Evolutionary conservation across 2,329 filamentous ascomycete species (phyloP).

Genomic region (Scortechinia acanthostroma): DNA sequence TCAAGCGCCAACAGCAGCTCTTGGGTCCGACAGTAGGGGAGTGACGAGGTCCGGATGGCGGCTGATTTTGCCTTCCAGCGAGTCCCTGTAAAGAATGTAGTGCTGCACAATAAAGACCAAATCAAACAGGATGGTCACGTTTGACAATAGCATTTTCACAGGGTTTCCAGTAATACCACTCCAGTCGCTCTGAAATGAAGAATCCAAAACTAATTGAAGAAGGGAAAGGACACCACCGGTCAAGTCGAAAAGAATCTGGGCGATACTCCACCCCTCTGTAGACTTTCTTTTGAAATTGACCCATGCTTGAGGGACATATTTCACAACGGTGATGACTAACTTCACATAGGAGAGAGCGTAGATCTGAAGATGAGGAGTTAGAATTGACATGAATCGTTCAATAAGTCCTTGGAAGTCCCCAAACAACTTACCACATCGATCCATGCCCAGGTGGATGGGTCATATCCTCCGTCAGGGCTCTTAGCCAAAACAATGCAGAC

Average conservation of each 20-base stretch:
- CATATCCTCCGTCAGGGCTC: not conserved
- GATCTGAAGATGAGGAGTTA: conserved; percentile 18
- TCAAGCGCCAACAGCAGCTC: not conserved
- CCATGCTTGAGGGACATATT: conserved; percentile 63
- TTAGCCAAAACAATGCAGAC: not conserved
- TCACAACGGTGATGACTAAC: conserved; percentile 58
- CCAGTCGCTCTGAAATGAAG: conserved; percentile 59
- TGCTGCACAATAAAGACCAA: conserved; percentile 64
- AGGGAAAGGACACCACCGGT: conserved; percentile 57
- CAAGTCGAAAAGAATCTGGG: conserved; percentile 58
- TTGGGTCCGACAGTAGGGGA: not conserved
- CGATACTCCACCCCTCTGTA: conserved; percentile 61
- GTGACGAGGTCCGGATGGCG: not conserved
- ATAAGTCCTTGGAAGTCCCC: conserved; percentile 26
- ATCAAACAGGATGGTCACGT: conserved; percentile 61
- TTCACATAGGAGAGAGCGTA: conserved; percentile 57
- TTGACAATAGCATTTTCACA: conserved; percentile 58
- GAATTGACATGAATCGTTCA: conserved; percentile 8
- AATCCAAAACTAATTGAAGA: conserved; percentile 59
- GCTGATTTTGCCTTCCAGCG: conserved; percentile 3
- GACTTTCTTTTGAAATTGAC: conserved; percentile 63
- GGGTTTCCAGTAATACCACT: conserved; percentile 63
- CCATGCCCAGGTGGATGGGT: not conserved
- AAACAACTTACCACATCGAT: conserved; percentile 5
- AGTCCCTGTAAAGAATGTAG: conserved; percentile 48